A percentile compares a stretch with the other conserved stretches of the same genome.
phyloP scores from a whole-genome alignment of 2,329 filamentous ascomycete species.

The Neopestalotiopsis sp. region DNA sequence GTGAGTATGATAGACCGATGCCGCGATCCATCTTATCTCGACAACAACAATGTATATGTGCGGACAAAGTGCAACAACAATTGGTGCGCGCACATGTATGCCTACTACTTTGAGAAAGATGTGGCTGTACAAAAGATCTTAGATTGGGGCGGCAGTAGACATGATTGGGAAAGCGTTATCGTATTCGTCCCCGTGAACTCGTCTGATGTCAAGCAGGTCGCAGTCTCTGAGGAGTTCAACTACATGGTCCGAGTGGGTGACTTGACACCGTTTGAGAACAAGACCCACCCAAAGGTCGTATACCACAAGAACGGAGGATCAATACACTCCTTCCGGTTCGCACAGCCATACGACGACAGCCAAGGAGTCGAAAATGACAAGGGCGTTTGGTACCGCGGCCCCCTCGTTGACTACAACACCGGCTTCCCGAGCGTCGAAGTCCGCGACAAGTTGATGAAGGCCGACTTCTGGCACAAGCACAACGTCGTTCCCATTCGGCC shows the following conservation, averaged over 20 bases:
- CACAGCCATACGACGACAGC: slow-evolving; percentile 6
- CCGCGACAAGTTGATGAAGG: slow-evolving; percentile 11
- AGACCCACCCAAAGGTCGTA: slow-evolving; percentile 20
- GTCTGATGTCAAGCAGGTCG: neutral
- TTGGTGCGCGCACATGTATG: slow-evolving; percentile 39
- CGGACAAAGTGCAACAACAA: slow-evolving; percentile 41
- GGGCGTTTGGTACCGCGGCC: slow-evolving; percentile 17
- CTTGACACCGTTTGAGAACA: neutral
- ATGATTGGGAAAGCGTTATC: slow-evolving; percentile 34
- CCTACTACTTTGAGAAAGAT: slow-evolving; percentile 33
- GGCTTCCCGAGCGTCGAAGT: neutral
- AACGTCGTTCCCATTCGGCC: neutral
- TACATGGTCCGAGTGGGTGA: slow-evolving; percentile 8
- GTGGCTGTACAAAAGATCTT: neutral
- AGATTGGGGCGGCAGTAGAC: slow-evolving; percentile 26
- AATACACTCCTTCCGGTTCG: slow-evolving; percentile 20
- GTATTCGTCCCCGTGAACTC: slow-evolving; percentile 20
- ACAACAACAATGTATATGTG: slow-evolving; percentile 39
- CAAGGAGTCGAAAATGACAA: slow-evolving; percentile 21
- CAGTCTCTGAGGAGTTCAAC: slow-evolving; percentile 17
- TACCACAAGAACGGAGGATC: slow-evolving; percentile 20
- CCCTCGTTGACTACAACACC: slow-evolving; percentile 15
- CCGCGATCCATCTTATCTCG: slow-evolving; percentile 36
- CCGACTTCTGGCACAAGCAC: neutral
- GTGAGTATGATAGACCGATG: slow-evolving; percentile 27